Conservation (phyloP, 2,329 filamentous ascomycete genomes). For the Claviceps monticola region DNA sequence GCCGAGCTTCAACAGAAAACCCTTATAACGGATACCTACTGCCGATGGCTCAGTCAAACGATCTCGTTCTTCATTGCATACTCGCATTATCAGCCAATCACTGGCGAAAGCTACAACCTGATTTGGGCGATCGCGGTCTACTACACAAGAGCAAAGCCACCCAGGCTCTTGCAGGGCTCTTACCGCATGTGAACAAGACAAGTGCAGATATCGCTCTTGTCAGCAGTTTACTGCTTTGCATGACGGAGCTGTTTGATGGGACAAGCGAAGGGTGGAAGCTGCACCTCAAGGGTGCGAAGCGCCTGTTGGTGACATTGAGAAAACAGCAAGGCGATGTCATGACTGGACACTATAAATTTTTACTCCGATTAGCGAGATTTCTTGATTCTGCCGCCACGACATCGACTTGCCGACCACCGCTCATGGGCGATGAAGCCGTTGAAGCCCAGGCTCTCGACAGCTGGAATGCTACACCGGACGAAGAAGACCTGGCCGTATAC, state of each 20-base stretch:
- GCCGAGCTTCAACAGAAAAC: conserved; percentile 15
- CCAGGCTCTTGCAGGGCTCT: conserved; percentile 16
- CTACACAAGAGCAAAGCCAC: conserved; percentile 20
- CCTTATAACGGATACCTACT: conserved; percentile 20
- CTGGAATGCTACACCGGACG: conserved; percentile 13
- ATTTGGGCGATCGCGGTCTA: conserved; percentile 16
- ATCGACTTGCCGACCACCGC: conserved; percentile 19
- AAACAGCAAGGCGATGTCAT: conserved; percentile 17
- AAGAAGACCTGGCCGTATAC: conserved; percentile 21
- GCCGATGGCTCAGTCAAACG: conserved; percentile 19
- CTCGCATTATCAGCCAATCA: conserved; percentile 21
- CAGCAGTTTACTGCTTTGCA: conserved; percentile 25
- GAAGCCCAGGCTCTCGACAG: conserved; percentile 15
- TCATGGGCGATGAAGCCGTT: conserved; percentile 19
- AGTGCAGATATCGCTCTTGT: conserved; percentile 23
- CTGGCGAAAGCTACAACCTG: conserved; percentile 20
- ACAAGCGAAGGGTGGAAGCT: conserved; percentile 27
- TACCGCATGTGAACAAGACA: conserved; percentile 20
- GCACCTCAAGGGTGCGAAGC: conserved; percentile 27
- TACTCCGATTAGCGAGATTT: conserved; percentile 18
- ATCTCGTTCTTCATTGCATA: conserved; percentile 20
- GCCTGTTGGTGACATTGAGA: conserved; percentile 20
- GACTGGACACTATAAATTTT: conserved; percentile 27
- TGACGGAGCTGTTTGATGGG: conserved; percentile 29
- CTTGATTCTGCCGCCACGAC: conserved; percentile 21